Evolutionary conservation across 495 filamentous ascomycete species (phyloP), one percentile per base, ranked within the genome.

Genomic region (Clavariopsis aquatica): DNA sequence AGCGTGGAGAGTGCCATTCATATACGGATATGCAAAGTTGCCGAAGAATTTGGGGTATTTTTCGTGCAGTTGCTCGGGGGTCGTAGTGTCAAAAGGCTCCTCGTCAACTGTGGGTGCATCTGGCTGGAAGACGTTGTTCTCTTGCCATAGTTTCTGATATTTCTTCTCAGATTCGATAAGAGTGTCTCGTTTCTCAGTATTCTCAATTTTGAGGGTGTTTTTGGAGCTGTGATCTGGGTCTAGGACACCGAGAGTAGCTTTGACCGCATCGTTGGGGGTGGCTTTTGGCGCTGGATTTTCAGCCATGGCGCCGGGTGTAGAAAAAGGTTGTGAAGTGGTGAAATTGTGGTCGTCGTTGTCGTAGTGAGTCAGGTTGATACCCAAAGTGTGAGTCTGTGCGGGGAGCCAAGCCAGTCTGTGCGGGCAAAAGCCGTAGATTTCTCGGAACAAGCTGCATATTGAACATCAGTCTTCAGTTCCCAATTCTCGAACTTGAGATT

Each of bases 1-100:
- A 15, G 89, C 91, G 71, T 98, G 93, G 29, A 96, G 82, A 65
- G 87, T 93, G 58, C 93, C 93, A 77, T 98, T 98, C 89, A 96
- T 96, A 76, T 98, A 71, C 3, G 91, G 93, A 70, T 93, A 98
- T 49, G 67, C 67, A 20, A 70, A 55, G 20, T 24, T 62, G 51
- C 65, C 93, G 69, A 95, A 93, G 79, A 89, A 96, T 80, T 97
- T 97, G 69, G 93, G 93, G 74, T 87, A 78, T 74, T 88, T 87
- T 68, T 87, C 81, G 71, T 90, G 90, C 65, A 96, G 81, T 65
- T 91, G 87, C 22, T 81, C 83, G 47, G 89, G 76, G 41, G 87
- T 78, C 66, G 90, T 87, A 56, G 87, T 81, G 56, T 86, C 82
- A 38, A 85, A 81, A 47, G 92, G 90, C 38, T 89, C 81, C 68